Conservation (phyloP, 352 stramenopile species). For the Plasmopara viticola region DNA sequence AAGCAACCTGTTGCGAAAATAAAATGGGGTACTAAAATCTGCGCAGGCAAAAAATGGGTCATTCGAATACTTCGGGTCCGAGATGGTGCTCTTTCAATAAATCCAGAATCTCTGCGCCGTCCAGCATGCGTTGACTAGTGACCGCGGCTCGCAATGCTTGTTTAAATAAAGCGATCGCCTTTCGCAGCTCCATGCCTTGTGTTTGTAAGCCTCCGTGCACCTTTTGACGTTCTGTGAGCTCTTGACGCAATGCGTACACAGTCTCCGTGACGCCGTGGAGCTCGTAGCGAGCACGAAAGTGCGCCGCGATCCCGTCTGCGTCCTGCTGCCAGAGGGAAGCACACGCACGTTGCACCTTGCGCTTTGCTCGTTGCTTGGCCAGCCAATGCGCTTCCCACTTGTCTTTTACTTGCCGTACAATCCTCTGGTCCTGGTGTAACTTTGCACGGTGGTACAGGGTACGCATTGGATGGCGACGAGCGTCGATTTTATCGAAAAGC, state of each 20-base stretch:
- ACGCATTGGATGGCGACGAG: constrained; percentile 57
- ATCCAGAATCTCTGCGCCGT: constrained; percentile 45
- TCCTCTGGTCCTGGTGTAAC: constrained; percentile 36
- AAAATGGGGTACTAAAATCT: not conserved
- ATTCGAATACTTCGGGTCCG: constrained; percentile 14
- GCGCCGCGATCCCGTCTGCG: constrained; percentile 40
- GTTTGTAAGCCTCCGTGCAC: constrained; percentile 24
- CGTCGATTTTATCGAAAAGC: constrained; percentile 39
- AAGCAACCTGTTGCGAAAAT: constrained; percentile 20
- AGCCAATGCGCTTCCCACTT: constrained; percentile 45
- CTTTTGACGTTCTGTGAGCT: constrained; percentile 31
- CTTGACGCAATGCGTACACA: constrained; percentile 54
- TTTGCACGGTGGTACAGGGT: constrained; percentile 54
- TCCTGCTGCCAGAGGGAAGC: constrained; percentile 23
- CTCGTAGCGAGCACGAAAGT: constrained; percentile 34
- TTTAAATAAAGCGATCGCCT: constrained; percentile 33
- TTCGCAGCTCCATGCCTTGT: constrained; percentile 32
- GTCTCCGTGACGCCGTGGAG: constrained; percentile 68
- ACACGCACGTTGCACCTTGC: constrained; percentile 40
- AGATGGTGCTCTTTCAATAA: constrained; percentile 34
- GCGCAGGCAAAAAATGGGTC: not conserved
- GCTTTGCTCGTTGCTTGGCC: constrained; percentile 37
- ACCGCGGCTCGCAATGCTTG: constrained; percentile 35
- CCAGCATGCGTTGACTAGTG: constrained; percentile 39
- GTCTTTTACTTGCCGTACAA: constrained; percentile 34